A percentile compares a stretch with the other conserved stretches of the same genome.
These are phyloP conservation scores for Metschnikowia peoriensis DNA, from an alignment of 805 yeast genomes.

Conservation along the genomic window DNA sequence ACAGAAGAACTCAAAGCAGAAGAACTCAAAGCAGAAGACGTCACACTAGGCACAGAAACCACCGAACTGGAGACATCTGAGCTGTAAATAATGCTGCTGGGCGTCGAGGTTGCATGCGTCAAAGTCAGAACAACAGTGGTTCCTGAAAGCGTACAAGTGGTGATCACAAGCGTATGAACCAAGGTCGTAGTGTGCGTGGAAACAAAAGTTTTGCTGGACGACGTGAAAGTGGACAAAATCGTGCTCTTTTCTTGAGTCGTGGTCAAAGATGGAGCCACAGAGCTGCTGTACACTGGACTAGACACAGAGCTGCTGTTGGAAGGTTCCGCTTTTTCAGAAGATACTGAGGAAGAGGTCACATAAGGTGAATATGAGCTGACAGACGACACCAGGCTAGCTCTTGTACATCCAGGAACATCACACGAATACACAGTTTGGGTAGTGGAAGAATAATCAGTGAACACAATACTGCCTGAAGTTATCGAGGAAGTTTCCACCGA, in stretches of 20 bases:
- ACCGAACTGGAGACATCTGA: background rate
- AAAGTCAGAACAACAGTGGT: slow-evolving; percentile 8
- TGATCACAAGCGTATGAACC: slow-evolving; percentile 5
- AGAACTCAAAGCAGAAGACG: background rate
- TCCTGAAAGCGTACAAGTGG: slow-evolving; percentile 9
- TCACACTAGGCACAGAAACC: background rate
- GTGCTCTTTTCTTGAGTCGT: slow-evolving; percentile 1
- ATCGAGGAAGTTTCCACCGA: background rate
- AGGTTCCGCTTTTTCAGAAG: background rate
- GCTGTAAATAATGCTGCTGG: too few relatives aligned
- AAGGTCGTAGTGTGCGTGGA: background rate
- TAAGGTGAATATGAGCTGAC: background rate
- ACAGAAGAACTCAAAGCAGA: background rate
- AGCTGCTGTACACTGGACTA: background rate
- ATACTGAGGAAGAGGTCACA: background rate
- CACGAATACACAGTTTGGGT: background rate
- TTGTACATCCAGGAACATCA: background rate
- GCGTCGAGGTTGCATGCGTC: background rate
- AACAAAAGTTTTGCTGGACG: background rate
- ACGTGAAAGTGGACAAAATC: slow-evolving; percentile 5
- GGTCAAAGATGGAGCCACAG: background rate
- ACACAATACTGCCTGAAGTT: background rate
- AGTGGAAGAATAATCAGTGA: background rate
- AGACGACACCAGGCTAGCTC: background rate
- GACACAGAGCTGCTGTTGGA: background rate